Evolutionary conservation across 1,284 basidiomycete genomes (phyloP).

Genomic region (Cryptococcus sp.): DNA sequence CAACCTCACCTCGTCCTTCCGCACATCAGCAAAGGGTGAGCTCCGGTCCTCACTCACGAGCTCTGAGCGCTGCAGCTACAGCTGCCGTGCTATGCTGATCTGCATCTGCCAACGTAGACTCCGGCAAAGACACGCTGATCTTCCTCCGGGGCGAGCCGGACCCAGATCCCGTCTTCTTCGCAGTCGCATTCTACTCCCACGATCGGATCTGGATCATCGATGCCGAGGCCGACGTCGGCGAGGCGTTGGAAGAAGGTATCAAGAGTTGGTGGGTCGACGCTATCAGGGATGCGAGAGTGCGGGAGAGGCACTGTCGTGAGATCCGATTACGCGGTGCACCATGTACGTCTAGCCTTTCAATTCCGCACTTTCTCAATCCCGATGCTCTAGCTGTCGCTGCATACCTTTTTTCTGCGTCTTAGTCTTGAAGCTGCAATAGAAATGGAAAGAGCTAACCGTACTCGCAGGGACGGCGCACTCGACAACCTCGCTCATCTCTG

Average conservation of each 20-base stretch:
- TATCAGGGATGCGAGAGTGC: constrained; percentile 43
- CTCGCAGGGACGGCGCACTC: constrained; percentile 39
- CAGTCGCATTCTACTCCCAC: constrained; percentile 43
- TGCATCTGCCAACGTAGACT: constrained; percentile 25
- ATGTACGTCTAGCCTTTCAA: constrained; percentile 31
- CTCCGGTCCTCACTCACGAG: too few relatives aligned
- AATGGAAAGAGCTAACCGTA: neutral
- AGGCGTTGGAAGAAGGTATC: constrained; percentile 48
- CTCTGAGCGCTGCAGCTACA: neutral
- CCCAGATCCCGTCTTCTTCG: constrained; percentile 49
- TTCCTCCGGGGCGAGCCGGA: constrained; percentile 40
- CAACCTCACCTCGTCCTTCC: constrained; percentile 38
- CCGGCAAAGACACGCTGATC: constrained; percentile 48
- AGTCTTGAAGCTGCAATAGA: neutral
- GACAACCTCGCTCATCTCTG: constrained; percentile 41
- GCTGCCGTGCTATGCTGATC: neutral
- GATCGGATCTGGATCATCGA: constrained; percentile 52
- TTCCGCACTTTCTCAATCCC: too few relatives aligned
- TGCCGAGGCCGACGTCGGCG: constrained; percentile 47
- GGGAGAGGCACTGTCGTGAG: constrained; percentile 49
- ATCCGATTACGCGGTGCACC: constrained; percentile 42
- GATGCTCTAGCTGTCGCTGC: neutral
- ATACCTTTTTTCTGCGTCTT: neutral
- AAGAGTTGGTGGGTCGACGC: constrained; percentile 45
- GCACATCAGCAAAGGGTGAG: constrained; percentile 45